Conservation (phyloP, 805 yeast genomes). For the Limtongia smithiae region DNA sequence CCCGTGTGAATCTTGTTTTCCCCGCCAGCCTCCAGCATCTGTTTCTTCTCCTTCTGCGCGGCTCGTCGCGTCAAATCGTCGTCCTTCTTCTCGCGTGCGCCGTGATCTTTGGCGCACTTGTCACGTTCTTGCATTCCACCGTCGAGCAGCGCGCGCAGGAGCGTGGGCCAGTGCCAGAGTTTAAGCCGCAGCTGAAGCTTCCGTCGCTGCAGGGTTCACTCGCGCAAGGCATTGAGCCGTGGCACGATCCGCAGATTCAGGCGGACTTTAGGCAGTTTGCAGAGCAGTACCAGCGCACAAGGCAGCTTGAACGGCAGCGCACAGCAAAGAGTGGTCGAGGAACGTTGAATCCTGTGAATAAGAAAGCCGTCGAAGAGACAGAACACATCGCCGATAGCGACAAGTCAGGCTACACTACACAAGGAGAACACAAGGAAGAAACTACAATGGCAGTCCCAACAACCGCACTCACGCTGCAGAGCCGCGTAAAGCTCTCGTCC, state of each 20-base stretch:
- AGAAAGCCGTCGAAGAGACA: neutral
- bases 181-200: constrained; percentile 5
- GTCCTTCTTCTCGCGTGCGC: neutral
- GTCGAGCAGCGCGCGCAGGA: neutral
- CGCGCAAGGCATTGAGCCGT: constrained; percentile 1
- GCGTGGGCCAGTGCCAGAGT: neutral
- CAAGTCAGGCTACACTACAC: neutral
- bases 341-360: neutral
- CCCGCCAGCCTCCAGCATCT: neutral
- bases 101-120: neutral
- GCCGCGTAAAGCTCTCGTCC: constrained; percentile 37
- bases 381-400: neutral
- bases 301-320: neutral
- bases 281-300: neutral
- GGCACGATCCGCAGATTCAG: neutral
- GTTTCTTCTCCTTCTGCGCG: neutral
- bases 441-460: neutral
- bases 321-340: neutral
- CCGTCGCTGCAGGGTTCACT: constrained; percentile 9
- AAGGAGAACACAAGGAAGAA: neutral
- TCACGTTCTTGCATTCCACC: neutral
- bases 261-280: neutral
- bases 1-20: neutral
- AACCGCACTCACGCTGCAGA: constrained; percentile 5
- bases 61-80: neutral